Base-by-base conservation (phyloP, 2,329 filamentous ascomycete genomes). In the Penicillium sp. region DNA sequence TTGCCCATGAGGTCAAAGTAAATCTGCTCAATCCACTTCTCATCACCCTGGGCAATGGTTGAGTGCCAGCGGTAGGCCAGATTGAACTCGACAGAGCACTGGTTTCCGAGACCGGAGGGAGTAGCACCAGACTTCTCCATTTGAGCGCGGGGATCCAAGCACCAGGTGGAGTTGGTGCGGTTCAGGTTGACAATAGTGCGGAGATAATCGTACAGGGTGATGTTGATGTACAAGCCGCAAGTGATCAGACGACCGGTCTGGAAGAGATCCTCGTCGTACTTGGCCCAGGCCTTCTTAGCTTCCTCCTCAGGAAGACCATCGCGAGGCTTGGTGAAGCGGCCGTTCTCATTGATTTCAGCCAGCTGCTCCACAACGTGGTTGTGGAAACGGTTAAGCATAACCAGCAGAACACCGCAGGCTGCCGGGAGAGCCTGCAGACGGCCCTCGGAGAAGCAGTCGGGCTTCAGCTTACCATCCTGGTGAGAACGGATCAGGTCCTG, bases 21-120 rank as follows among this genome's bases (percentile, higher is more conserved):
- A 60, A 90, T 82, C 13, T 88, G 80, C 66, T 92, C 83, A 22
- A 91, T 89, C 91, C 91, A 96, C 64, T 87, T 82, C 69, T 95
- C 91, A 68, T 96, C 92, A 62, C 85, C 87, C 58, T 86, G 84
- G 39, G 83, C 84, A 66, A 95, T 90, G 66, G 89, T 87, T 3
- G 90, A 91, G 78, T 96, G 91, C 91, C 91, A 96, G 63, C 91
- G 84, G 74, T 96, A 96, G 65, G 90, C 89, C 10, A 96, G 82
- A 70, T 95, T 96, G 81, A 96, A 96, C 77, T 96, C 92, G 3
- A 89, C 90, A 0, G 90, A 94, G 5, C 94, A 90, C 64, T 89
- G 87, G 69, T 95, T 96, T 52, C 92, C 92, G 0, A 89, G 85
- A 43, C 90, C 92, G 24, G 87, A 82, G 46, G 90, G 86, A 0